These are phyloP conservation scores for Xylariaceae sp. DNA, from an alignment of 2,329 filamentous ascomycete species.

Conservation along the genomic window DNA sequence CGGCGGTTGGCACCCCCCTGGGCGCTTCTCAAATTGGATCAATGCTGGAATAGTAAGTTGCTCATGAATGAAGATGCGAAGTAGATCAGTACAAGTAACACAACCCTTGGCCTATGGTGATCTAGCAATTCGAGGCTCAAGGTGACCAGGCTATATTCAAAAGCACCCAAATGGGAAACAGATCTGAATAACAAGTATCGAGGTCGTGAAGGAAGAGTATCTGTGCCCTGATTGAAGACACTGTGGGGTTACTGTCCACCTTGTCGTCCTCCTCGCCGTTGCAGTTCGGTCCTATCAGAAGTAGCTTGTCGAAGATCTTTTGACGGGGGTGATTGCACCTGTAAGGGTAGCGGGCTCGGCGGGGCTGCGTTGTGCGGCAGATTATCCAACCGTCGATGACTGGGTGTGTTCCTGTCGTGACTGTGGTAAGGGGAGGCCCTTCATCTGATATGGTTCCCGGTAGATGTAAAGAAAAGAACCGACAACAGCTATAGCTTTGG, in stretches of 20 bases:
- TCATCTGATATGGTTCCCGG: no score
- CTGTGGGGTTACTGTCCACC: constrained; percentile 26
- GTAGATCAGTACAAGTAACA: constrained; percentile 19
- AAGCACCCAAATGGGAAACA: no score
- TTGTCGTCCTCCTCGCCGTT: constrained; percentile 24
- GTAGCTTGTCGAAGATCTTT: constrained; percentile 27
- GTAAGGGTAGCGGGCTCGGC: constrained; percentile 30
- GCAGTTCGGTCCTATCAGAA: constrained; percentile 25
- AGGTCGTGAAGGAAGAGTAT: constrained; percentile 18
- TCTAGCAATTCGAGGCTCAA: constrained; percentile 19
- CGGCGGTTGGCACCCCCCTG: constrained; percentile 20
- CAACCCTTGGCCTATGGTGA: constrained; percentile 20
- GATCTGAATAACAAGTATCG: constrained; percentile 14
- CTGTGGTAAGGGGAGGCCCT: no score
- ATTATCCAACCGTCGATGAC: constrained; percentile 15
- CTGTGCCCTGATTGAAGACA: constrained; percentile 21
- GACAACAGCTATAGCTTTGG: no score
- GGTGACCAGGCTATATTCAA: constrained; percentile 6
- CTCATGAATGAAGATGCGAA: constrained; percentile 16
- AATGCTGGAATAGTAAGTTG: constrained; percentile 19
- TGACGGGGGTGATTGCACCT: constrained; percentile 25
- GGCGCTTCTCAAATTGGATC: constrained; percentile 19
- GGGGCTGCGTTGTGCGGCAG: constrained; percentile 28
- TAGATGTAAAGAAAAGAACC: no score
- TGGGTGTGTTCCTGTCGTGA: no score